A percentile compares a stretch with the other conserved stretches of the same genome.
phyloP scores from a whole-genome alignment of 2,329 filamentous ascomycete genomes.

The Alternaria arbusti region DNA sequence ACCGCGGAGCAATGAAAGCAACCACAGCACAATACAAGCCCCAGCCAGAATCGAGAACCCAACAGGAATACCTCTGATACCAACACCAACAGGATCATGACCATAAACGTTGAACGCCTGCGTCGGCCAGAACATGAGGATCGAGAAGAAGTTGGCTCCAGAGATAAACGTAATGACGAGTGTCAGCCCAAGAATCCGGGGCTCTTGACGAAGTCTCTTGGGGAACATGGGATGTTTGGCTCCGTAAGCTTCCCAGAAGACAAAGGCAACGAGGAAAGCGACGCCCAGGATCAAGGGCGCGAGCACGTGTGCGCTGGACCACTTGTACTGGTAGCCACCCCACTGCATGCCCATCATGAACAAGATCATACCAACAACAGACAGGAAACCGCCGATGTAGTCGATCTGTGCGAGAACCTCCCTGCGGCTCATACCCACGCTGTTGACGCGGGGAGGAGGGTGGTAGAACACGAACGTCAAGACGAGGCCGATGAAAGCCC shows the following conservation, averaged over 20 bases:
- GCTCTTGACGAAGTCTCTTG: conserved; percentile 31
- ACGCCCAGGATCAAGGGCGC: conserved; percentile 60
- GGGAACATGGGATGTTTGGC: conserved; percentile 53
- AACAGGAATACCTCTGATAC: conserved; percentile 68
- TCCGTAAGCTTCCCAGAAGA: conserved; percentile 53
- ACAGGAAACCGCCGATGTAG: conserved; percentile 36
- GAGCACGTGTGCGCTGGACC: conserved; percentile 62
- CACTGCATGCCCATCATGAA: conserved; percentile 51
- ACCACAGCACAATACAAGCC: conserved; percentile 64
- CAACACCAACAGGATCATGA: conserved; percentile 69
- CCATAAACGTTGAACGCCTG: conserved; percentile 43
- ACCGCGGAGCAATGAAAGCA: conserved; percentile 64
- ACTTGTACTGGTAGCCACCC: conserved; percentile 61
- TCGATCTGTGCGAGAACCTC: conserved; percentile 34
- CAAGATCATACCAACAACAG: conserved; percentile 31
- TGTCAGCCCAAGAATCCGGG: conserved; percentile 35
- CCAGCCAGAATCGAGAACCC: conserved; percentile 68
- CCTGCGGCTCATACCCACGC: conserved; percentile 32
- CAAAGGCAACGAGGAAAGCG: conserved; percentile 54
- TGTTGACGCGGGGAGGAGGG: conserved; percentile 49
- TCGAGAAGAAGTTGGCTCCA: conserved; percentile 41
- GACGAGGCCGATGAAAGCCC: conserved; percentile 59
- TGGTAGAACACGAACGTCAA: conserved; percentile 56
- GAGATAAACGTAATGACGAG: conserved; percentile 43
- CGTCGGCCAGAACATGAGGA: conserved; percentile 44